phyloP scores from a whole-genome alignment of 2,329 filamentous ascomycete species.

The Talaromyces sp. region DNA sequence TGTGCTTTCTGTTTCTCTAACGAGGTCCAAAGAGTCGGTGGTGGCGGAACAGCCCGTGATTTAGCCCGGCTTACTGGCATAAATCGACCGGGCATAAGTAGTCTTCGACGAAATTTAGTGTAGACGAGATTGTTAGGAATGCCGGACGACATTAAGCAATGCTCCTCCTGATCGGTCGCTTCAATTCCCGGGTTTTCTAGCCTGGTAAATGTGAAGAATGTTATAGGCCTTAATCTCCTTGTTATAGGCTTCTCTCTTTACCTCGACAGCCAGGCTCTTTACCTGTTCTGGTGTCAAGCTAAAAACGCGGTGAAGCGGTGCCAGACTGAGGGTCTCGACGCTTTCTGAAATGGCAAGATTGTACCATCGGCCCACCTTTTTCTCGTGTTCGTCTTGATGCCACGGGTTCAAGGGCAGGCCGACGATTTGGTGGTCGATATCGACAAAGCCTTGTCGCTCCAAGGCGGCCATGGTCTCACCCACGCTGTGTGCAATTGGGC shows the following conservation, averaged over 20 bases:
- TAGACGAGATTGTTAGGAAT: background rate
- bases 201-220: slow-evolving; percentile 41
- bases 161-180: background rate
- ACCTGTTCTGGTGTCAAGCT: slow-evolving; percentile 61
- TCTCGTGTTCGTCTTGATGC: slow-evolving; percentile 60
- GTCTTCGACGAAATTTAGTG: background rate
- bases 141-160: background rate
- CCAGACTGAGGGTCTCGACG: slow-evolving; percentile 67
- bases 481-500: slow-evolving; percentile 62
- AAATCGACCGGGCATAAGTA: background rate
- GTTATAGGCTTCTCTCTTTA: slow-evolving; percentile 65
- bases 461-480: slow-evolving; percentile 57
- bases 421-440: slow-evolving; percentile 68
- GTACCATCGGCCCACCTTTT: slow-evolving; percentile 75
- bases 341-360: slow-evolving; percentile 72
- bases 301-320: slow-evolving; percentile 64
- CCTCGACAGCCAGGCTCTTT: slow-evolving; percentile 56
- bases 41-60: background rate
- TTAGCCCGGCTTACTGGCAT: background rate
- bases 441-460: slow-evolving; percentile 68
- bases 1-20: background rate
- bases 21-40: background rate
- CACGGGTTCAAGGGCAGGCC: slow-evolving; percentile 71
- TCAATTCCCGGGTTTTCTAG: slow-evolving; percentile 31
- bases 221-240: slow-evolving; percentile 69